A percentile compares a stretch with the other conserved stretches of the same genome.
These are phyloP conservation scores for Acacia crassicarpa DNA, from an alignment of 306 rosid species.

Conservation along the genomic window DNA sequence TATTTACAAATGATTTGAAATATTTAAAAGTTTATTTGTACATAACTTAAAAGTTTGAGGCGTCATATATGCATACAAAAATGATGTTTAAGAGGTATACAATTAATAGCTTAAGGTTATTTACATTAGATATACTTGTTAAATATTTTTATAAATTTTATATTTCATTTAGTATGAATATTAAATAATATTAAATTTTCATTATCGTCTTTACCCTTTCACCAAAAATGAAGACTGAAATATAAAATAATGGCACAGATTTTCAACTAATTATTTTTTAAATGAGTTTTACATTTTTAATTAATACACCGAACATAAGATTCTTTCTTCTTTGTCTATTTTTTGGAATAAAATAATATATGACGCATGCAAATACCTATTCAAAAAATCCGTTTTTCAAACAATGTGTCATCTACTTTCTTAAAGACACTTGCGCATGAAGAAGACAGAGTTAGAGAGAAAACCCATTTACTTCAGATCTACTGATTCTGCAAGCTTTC, in stretches of 20 bases:
- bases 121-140: no score
- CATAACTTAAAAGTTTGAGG: no score
- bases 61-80: no score
- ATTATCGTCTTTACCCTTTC: background rate
- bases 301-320: slow-evolving; percentile 33
- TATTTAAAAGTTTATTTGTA: no score
- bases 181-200: background rate
- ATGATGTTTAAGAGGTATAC: no score
- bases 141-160: background rate
- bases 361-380: background rate
- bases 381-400: background rate
- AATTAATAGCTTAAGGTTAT: no score
- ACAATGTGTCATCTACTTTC: slow-evolving; percentile 39
- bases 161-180: background rate
- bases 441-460: background rate
- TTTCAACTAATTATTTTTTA: background rate
- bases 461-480: slow-evolving; percentile 27
- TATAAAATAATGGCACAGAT: background rate
- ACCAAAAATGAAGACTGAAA: background rate
- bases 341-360: background rate
- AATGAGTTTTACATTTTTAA: background rate
- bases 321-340: slow-evolving; percentile 35
- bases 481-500: slow-evolving; percentile 26
- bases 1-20: no score
- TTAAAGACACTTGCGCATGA: slow-evolving; percentile 32